These are phyloP conservation scores for Plasmodium chabaudi DNA, from an alignment of 169 alveolate species.

Conservation along the genomic window DNA sequence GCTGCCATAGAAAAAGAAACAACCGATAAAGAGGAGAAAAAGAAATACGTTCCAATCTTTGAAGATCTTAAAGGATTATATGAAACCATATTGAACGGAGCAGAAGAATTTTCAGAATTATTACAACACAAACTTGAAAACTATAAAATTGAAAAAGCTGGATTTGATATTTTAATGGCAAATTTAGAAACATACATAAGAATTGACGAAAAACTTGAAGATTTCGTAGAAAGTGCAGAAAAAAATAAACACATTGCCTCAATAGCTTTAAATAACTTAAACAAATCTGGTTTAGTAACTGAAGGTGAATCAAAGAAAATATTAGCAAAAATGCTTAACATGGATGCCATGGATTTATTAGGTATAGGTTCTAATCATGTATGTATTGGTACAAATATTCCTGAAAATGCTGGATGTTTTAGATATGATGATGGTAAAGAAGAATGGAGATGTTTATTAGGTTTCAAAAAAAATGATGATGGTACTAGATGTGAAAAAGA, in stretches of 20 bases:
- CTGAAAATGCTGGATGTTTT: conserved; percentile 49
- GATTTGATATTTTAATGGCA: background rate
- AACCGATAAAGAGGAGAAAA: background rate
- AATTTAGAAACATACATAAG: background rate
- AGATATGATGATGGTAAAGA: conserved; percentile 36
- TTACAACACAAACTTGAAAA: background rate
- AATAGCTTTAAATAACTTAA: background rate
- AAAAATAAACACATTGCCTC: background rate
- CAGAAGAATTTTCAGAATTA: background rate
- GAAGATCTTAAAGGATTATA: conserved; percentile 13
- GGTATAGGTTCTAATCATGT: background rate
- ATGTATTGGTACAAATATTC: conserved; percentile 25
- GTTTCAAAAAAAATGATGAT: conserved; percentile 5
- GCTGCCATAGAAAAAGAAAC: background rate
- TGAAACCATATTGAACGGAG: background rate
- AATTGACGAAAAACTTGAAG: conserved; percentile 13
- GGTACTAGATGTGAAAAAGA: conserved; percentile 35
- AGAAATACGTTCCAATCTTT: conserved; percentile 31
- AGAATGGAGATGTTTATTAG: conserved; percentile 64
- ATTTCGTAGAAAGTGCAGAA: background rate
- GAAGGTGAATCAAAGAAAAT: background rate
- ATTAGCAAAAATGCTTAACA: conserved; percentile 2
- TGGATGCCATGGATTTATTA: background rate
- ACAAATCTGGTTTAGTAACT: background rate
- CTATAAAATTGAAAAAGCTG: background rate